phyloP scores from a whole-genome alignment of 345 rosid genomes.

The Eucalyptus virginea region DNA sequence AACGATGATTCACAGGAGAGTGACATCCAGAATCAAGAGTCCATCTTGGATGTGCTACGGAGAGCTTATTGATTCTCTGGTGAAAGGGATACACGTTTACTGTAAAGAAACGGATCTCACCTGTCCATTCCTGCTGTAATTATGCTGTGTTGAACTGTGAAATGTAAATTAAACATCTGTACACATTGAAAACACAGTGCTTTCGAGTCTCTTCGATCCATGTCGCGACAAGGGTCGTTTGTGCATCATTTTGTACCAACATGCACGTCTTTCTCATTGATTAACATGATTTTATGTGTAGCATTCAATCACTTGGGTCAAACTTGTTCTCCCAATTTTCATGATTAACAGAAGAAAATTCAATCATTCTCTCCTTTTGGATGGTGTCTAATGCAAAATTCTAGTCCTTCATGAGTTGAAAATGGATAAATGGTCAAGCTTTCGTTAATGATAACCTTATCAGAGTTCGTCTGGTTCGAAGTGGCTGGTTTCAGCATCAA shows the following conservation, averaged over 20 bases:
- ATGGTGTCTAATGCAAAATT: neutral
- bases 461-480: neutral
- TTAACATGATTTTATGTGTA: neutral
- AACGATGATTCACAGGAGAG: slow-evolving; percentile 33
- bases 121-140: neutral
- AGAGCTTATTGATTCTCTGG: neutral
- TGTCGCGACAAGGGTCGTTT: neutral
- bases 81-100: neutral
- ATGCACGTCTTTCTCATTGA: neutral
- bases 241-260: neutral
- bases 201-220: neutral
- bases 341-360: neutral
- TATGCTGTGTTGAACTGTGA: neutral
- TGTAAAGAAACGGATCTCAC: too few relatives aligned
- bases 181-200: neutral
- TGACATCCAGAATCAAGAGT: slow-evolving; percentile 7
- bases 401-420: neutral
- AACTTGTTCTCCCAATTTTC: neutral
- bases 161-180: neutral
- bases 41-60: slow-evolving; percentile 15
- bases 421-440: neutral
- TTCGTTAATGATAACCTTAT: accelerated
- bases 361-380: neutral
- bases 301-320: neutral
- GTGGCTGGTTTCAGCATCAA: neutral